Evolutionary conservation across 108 stramenopile genomes (phyloP).

Genomic region (Cyclotella baltica): DNA sequence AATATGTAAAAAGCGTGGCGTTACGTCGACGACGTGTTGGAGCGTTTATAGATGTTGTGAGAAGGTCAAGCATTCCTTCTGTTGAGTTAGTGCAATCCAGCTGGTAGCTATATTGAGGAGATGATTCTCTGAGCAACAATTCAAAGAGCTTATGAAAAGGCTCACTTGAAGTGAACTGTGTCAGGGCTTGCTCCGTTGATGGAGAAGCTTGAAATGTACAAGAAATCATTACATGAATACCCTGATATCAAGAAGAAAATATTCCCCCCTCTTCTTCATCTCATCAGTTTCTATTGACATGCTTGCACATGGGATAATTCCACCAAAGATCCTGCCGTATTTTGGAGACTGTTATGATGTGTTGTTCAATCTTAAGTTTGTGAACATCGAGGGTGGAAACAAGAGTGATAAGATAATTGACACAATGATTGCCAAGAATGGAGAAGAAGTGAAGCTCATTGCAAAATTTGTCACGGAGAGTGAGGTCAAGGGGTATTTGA

Average conservation of each 20-base stretch:
- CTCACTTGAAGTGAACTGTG: constrained; percentile 70
- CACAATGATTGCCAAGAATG: constrained; percentile 88
- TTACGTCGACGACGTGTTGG: too few relatives aligned
- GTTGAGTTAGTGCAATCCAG: too few relatives aligned
- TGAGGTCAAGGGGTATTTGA: constrained; percentile 89
- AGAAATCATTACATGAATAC: constrained; percentile 92
- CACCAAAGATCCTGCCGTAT: constrained; percentile 90
- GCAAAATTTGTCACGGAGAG: constrained; percentile 86
- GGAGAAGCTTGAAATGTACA: constrained; percentile 91
- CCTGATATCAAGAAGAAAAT: constrained; percentile 95
- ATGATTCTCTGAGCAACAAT: too few relatives aligned
- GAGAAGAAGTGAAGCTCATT: constrained; percentile 69
- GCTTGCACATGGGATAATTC: constrained; percentile 92
- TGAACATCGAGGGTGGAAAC: constrained; percentile 61
- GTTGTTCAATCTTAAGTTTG: constrained; percentile 76
- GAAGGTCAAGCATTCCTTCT: too few relatives aligned
- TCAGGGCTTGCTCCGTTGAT: constrained; percentile 84
- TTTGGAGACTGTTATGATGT: constrained; percentile 94
- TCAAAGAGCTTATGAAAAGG: constrained; percentile 91
- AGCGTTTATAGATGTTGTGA: too few relatives aligned
- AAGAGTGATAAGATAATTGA: constrained; percentile 63
- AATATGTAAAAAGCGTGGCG: too few relatives aligned
- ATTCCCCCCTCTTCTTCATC: constrained; percentile 92
- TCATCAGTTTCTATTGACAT: constrained; percentile 88
- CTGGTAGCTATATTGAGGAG: too few relatives aligned